Evolutionary conservation across 768 basidiomycete genomes (phyloP).

Genomic region (Exsudoporus frostii): DNA sequence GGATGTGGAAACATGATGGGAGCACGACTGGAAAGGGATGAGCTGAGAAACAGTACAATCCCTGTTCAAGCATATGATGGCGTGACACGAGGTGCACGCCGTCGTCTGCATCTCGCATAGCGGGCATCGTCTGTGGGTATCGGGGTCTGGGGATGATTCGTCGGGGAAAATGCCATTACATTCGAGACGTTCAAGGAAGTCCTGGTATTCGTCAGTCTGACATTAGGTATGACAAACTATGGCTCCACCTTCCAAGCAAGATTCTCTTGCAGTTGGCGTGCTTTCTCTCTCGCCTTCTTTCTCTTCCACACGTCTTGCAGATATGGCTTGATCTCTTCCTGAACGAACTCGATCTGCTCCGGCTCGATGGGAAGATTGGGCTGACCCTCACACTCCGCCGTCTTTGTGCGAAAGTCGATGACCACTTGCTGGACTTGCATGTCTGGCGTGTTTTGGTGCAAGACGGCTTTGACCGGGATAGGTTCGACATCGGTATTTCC

Average conservation of each 20-base stretch:
- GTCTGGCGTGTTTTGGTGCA: constrained; percentile 10
- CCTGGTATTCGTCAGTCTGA: constrained; percentile 3
- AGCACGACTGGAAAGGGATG: constrained; percentile 17
- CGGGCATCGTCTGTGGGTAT: constrained; percentile 8
- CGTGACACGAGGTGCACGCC: constrained; percentile 9
- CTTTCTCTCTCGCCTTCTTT: constrained; percentile 1
- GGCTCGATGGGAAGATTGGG: constrained; percentile 16
- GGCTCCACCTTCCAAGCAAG: constrained; percentile 13
- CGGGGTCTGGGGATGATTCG: neutral
- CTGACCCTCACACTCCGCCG: constrained; percentile 9
- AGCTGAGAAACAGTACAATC: constrained; percentile 17
- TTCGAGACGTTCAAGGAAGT: constrained; percentile 17
- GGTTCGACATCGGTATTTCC: constrained; percentile 2
- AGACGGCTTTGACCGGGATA: constrained; percentile 12
- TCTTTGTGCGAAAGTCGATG: constrained; percentile 19
- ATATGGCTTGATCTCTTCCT: constrained; percentile 13
- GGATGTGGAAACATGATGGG: constrained; percentile 3
- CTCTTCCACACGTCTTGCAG: constrained; percentile 11
- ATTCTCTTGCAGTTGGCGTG: constrained; percentile 1
- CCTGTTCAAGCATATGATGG: constrained; percentile 16
- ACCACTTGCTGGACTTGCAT: constrained; percentile 9
- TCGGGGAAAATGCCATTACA: constrained; percentile 1
- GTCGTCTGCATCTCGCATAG: constrained; percentile 5
- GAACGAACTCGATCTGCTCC: constrained; percentile 16
- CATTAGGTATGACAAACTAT: neutral